Conservation (phyloP, 2,329 filamentous ascomycete genomes). For the Fusarium scirpi region DNA sequence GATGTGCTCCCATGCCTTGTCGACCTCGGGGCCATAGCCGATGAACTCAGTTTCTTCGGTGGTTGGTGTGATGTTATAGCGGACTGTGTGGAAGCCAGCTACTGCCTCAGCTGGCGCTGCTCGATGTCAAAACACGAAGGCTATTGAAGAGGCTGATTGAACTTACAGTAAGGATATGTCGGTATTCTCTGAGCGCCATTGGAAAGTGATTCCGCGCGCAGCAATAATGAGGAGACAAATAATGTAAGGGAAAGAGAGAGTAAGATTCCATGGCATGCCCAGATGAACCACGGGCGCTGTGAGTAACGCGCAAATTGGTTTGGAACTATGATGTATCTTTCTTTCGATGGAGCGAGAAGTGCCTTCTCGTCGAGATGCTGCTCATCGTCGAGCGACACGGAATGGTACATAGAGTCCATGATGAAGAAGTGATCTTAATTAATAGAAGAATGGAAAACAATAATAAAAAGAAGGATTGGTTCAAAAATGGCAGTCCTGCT, state of each 20-base stretch:
- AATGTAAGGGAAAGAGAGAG: conserved; percentile 28
- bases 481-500: neutral
- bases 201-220: conserved; percentile 11
- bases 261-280: conserved; percentile 30
- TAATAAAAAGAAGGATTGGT: neutral
- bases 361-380: conserved; percentile 19
- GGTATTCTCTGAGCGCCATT: neutral
- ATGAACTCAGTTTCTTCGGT: conserved; percentile 62
- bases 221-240: conserved; percentile 23
- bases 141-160: rapidly evolving
- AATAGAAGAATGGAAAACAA: too few relatives aligned
- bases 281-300: conserved; percentile 8
- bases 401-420: conserved; percentile 19
- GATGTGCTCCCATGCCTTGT: conserved; percentile 68
- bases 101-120: conserved; percentile 61
- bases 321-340: neutral
- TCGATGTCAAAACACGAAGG: neutral
- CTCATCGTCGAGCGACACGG: too few relatives aligned
- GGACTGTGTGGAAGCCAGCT: conserved; percentile 62
- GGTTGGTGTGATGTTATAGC: conserved; percentile 62
- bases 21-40: conserved; percentile 67
- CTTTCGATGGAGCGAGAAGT: conserved; percentile 5
- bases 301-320: neutral
- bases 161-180: conserved; percentile 34
- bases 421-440: too few relatives aligned